phyloP scores from a whole-genome alignment of 2,329 filamentous ascomycete species.

The Ophiocordyceps camponoti-rufipedis region DNA sequence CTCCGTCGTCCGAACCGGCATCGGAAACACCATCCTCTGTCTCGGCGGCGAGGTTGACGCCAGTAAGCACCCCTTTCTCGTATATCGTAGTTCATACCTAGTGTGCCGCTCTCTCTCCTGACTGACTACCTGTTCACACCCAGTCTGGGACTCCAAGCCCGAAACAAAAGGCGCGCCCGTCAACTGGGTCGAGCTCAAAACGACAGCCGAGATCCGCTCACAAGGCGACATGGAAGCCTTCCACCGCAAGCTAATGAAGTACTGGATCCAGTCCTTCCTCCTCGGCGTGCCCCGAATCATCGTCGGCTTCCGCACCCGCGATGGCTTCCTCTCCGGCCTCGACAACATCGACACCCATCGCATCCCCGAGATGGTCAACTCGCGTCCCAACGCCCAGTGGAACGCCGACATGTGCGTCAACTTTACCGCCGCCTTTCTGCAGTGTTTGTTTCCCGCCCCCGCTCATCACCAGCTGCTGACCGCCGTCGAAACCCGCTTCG shows the following conservation, averaged over 20 bases:
- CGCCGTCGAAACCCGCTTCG: background rate
- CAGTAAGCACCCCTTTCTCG: slow-evolving; percentile 23
- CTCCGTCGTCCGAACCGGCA: slow-evolving; percentile 75
- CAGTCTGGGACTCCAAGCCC: slow-evolving; percentile 75
- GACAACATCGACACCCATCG: slow-evolving; percentile 65
- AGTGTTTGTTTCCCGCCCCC: slow-evolving; percentile 34
- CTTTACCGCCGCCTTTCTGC: slow-evolving; percentile 61
- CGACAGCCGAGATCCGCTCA: slow-evolving; percentile 51
- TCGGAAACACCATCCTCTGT: slow-evolving; percentile 57
- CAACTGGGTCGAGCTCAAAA: slow-evolving; percentile 94
- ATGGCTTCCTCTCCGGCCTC: slow-evolving; percentile 52
- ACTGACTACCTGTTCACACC: background rate
- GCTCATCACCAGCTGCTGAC: background rate
- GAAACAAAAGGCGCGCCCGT: slow-evolving; percentile 44
- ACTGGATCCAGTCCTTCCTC: slow-evolving; percentile 92
- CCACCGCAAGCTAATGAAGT: slow-evolving; percentile 81
- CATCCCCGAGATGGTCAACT: slow-evolving; percentile 61
- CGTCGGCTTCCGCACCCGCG: slow-evolving; percentile 62
- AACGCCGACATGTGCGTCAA: slow-evolving; percentile 90
- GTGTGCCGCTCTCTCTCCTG: background rate
- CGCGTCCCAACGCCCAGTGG: slow-evolving; percentile 51
- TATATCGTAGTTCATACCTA: too few relatives aligned
- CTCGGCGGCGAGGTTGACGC: slow-evolving; percentile 91
- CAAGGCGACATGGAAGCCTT: slow-evolving; percentile 56
- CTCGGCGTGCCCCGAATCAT: slow-evolving; percentile 84